Conservation (phyloP, 1,284 basidiomycete species). For the Ustilago lituana region DNA sequence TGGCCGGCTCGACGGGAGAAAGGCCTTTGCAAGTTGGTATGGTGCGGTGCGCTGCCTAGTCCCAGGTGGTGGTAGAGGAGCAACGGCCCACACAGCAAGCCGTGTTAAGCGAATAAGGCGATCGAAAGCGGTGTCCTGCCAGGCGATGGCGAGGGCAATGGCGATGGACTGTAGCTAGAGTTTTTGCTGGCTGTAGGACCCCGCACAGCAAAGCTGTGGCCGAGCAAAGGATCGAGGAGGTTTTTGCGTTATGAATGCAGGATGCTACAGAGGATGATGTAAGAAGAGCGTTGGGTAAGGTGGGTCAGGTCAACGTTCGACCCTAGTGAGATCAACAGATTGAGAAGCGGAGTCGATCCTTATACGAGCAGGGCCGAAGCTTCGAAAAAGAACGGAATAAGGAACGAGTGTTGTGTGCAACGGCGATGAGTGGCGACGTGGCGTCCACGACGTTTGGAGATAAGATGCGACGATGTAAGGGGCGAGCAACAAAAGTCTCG, state of each 20-base stretch:
- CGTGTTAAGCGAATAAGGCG: no score
- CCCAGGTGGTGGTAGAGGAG: no score
- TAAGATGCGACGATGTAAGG: background rate
- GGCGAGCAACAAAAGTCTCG: background rate
- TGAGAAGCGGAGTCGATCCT: background rate
- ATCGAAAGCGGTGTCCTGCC: no score
- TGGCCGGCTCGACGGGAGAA: no score
- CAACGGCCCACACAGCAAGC: no score
- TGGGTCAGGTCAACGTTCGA: background rate
- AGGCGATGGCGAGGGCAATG: no score
- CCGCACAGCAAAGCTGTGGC: background rate
- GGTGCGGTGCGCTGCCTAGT: no score
- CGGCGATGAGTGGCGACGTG: constrained; percentile 6
- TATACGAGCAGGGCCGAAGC: background rate
- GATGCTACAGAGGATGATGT: no score
- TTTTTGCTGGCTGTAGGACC: background rate
- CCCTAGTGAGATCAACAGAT: background rate
- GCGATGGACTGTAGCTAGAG: no score
- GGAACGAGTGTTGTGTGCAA: background rate
- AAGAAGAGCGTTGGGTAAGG: background rate
- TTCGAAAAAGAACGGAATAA: background rate
- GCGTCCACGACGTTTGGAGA: background rate
- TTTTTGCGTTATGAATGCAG: no score
- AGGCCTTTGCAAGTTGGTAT: no score
- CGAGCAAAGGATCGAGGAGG: background rate